phyloP scores from a whole-genome alignment of 1,284 basidiomycete species.

The Neotropicomus parvogracilis region DNA sequence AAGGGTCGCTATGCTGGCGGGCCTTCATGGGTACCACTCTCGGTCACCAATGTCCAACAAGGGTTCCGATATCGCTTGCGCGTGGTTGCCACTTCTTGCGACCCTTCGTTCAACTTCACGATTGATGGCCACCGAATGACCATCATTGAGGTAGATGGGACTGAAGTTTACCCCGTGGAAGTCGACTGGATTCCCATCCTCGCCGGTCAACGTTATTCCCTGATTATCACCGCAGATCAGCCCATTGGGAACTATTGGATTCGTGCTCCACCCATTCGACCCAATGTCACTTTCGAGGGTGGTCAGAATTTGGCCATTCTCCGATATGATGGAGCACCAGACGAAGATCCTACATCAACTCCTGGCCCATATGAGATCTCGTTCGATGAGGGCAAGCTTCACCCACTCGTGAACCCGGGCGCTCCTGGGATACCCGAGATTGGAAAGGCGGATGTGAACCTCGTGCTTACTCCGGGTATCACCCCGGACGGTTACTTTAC shows the following conservation, averaged over 20 bases:
- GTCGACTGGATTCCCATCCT: slow-evolving; percentile 40
- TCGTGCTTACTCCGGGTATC: slow-evolving; percentile 19
- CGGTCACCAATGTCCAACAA: slow-evolving; percentile 31
- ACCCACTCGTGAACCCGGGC: slow-evolving; percentile 31
- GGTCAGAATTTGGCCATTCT: slow-evolving; percentile 51
- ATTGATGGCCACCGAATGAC: slow-evolving; percentile 40
- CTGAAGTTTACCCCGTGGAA: slow-evolving; percentile 35
- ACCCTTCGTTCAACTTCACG: slow-evolving; percentile 36
- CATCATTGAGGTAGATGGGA: slow-evolving; percentile 50
- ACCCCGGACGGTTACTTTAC: neutral
- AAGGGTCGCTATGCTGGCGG: slow-evolving; percentile 38
- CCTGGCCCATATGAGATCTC: slow-evolving; percentile 29
- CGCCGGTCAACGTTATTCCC: slow-evolving; percentile 40
- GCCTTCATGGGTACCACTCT: slow-evolving; percentile 27
- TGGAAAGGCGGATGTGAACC: slow-evolving; percentile 29
- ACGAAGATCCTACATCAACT: slow-evolving; percentile 39
- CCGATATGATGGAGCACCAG: slow-evolving; percentile 47
- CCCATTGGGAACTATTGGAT: slow-evolving; percentile 45
- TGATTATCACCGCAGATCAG: slow-evolving; percentile 34
- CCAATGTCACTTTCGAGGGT: slow-evolving; percentile 26
- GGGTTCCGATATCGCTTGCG: slow-evolving; percentile 34
- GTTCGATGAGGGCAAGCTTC: slow-evolving; percentile 35
- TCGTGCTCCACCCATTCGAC: slow-evolving; percentile 24
- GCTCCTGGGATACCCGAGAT: slow-evolving; percentile 28
- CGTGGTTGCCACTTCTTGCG: slow-evolving; percentile 35